A percentile compares a stretch with the other conserved stretches of the same genome.
Conservation (phyloP, 352 stramenopile species). For the Phytopythium helicoides region DNA sequence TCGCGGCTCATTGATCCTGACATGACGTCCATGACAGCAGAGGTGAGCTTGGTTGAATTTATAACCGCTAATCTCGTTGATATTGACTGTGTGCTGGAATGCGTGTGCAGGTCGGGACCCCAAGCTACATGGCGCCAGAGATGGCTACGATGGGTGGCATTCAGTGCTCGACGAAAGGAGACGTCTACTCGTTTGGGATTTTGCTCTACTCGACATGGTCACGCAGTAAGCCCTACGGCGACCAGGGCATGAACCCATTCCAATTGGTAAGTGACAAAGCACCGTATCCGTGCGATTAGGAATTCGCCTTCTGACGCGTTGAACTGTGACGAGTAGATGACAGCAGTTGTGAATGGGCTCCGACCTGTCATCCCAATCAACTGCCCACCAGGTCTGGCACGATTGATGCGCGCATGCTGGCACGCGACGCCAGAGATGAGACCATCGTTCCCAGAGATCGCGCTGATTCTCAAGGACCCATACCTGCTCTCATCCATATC, state of each 20-base stretch:
- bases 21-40: conserved; percentile 83
- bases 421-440: conserved; percentile 67
- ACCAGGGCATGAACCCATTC: conserved; percentile 89
- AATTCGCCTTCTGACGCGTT: too few species aligned
- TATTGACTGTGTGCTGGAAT: not conserved
- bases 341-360: conserved; percentile 81
- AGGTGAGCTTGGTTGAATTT: conserved; percentile 22
- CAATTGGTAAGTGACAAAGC: conserved; percentile 53
- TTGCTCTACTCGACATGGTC: conserved; percentile 88
- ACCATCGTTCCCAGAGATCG: conserved; percentile 80
- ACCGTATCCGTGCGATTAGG: too few species aligned
- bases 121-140: conserved; percentile 89
- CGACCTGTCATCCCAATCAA: conserved; percentile 82
- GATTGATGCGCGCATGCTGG: conserved; percentile 84
- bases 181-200: conserved; percentile 87
- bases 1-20: conserved; percentile 83
- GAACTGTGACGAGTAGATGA: conserved; percentile 76
- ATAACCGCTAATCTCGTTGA: not conserved
- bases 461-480: conserved; percentile 72
- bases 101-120: conserved; percentile 64
- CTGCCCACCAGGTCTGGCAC: conserved; percentile 68
- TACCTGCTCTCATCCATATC: conserved; percentile 56
- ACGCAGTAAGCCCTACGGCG: conserved; percentile 84
- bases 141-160: conserved; percentile 90
- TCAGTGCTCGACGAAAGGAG: conserved; percentile 85